A percentile compares a stretch with the other conserved stretches of the same genome.
Evolutionary conservation across 371 early-diverging fungal species (phyloP).

Genomic region (Mucor circinelloides): DNA sequence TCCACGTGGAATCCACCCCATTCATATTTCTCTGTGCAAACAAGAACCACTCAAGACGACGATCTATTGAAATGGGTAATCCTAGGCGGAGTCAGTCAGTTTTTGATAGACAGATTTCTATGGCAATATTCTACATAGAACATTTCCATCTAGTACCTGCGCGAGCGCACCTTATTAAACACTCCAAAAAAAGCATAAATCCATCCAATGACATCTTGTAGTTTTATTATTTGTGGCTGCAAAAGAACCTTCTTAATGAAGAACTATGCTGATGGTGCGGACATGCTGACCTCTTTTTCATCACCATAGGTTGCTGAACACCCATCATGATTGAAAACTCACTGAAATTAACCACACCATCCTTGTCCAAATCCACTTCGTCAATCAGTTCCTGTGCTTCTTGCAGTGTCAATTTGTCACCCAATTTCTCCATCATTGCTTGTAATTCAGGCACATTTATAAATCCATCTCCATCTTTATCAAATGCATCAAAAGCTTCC

Average conservation of each 20-base stretch:
- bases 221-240: constrained; percentile 22
- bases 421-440: constrained; percentile 52
- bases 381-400: constrained; percentile 42
- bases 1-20: not conserved
- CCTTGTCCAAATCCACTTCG: constrained; percentile 45
- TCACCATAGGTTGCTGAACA: constrained; percentile 14
- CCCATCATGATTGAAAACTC: constrained; percentile 52
- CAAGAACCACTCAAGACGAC: not conserved
- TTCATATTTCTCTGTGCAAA: not conserved
- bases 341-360: constrained; percentile 46
- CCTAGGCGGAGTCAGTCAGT: not conserved
- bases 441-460: constrained; percentile 42
- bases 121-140: constrained; percentile 2
- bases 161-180: no score
- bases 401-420: constrained; percentile 35
- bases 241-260: constrained; percentile 37
- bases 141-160: not conserved
- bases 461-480: constrained; percentile 42
- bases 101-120: constrained; percentile 1
- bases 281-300: constrained; percentile 10
- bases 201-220: not conserved
- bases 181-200: not conserved
- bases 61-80: not conserved
- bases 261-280: constrained; percentile 29
- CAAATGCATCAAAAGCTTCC: constrained; percentile 52